phyloP scores from a whole-genome alignment of 257 asterid genomes.

The Ehretia macrophylla region DNA sequence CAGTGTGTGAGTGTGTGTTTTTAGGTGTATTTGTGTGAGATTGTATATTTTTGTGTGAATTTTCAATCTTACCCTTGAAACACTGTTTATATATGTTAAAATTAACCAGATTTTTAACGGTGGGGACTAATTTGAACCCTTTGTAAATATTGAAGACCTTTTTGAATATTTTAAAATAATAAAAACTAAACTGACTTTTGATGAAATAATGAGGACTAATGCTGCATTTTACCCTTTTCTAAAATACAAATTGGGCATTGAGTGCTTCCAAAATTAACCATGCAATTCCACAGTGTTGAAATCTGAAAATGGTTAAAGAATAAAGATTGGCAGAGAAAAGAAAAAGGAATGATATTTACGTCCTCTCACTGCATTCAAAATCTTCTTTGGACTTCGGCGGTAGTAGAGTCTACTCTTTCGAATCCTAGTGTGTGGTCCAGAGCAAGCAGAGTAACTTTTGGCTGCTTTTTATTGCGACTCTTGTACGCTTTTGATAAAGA shows the following conservation, averaged over 20 bases:
- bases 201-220: no score
- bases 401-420: slow-evolving; percentile 11
- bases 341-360: slow-evolving; percentile 2
- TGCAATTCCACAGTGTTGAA: slow-evolving; percentile 1
- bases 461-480: slow-evolving; percentile 29
- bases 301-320: slow-evolving; percentile 8
- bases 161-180: no score
- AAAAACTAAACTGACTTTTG: no score
- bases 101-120: no score
- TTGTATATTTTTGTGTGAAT: no score
- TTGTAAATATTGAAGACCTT: no score
- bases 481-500: slow-evolving; percentile 38
- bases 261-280: slow-evolving; percentile 8
- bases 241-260: neutral
- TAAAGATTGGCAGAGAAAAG: slow-evolving; percentile 2
- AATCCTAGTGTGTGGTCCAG: slow-evolving; percentile 9
- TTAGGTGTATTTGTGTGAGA: no score
- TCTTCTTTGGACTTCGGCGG: slow-evolving; percentile 13
- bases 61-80: no score
- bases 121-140: no score
- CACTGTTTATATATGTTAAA: no score
- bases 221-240: no score
- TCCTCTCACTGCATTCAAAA: slow-evolving; percentile 1
- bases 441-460: slow-evolving; percentile 30
- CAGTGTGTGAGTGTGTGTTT: no score